Evolutionary conservation across 805 yeast species (phyloP), one percentile per base, ranked within the genome.

Genomic region (Cyberlindnera euphorbiiphila): DNA sequence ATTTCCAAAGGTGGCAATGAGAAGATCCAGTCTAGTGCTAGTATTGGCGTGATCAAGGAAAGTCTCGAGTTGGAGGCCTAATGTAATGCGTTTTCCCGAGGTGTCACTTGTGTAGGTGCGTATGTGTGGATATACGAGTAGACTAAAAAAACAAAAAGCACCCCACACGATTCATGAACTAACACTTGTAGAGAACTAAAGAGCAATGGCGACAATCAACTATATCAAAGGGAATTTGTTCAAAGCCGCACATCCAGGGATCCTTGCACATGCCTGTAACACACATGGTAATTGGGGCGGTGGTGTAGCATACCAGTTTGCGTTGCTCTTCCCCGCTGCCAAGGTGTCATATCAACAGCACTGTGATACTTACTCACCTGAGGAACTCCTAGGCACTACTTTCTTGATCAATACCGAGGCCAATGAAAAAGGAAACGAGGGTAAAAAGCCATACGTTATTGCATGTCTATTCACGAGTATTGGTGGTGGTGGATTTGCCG

Each of bases 1-100:
- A 81, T 93, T 25, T 78, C 95, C 13, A 80, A 78, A 57, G 99
- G 98, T 9, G 97, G 98, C 2, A 85, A 80, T 55, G 96, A 89
- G 42, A 84, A 81, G 58, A 74, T 93, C 22, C 97, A 91, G 56
- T 75, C 86, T 29, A 84, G 93, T 53, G 97, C 96, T 2, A 79
- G 85, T 37, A 81, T 93, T 38, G 96, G 96, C 0, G 86, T 81
- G 6, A 77, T 93, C 23, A 89, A 88, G 59, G 64, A 64, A 12
- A 52, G 63, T 15, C 50, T 66, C 30, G 68, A 64, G 39, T 36
- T 57, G n/a, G 66, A 66, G 39, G 51, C 32, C 11, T 32, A 14
- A 21, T 4, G 13, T 14, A n/a, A 12, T 27, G 14, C 27, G 13
- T 14, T 25, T 10, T 14, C 7, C 24, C 24, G 24, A n/a, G n/a